Conservation (phyloP, 2,329 filamentous ascomycete species). For the Aspergillus uvarum region DNA sequence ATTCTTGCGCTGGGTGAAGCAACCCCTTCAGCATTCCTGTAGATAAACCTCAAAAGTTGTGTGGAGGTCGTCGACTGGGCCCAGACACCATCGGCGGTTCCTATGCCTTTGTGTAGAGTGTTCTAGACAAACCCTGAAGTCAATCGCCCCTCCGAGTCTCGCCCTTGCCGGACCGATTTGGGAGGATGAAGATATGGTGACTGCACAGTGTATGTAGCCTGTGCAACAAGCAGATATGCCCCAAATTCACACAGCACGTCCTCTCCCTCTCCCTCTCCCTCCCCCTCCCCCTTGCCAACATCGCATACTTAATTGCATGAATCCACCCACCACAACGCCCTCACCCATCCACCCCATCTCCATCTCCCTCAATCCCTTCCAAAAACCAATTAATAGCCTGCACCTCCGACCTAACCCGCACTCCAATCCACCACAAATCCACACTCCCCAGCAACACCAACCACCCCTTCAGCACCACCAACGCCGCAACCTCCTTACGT, state of each 20-base stretch:
- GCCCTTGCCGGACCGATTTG: too few relatives aligned
- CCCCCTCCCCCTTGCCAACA: too few relatives aligned
- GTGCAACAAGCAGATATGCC: too few relatives aligned
- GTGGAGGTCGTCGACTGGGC: too few relatives aligned
- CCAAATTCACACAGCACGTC: too few relatives aligned
- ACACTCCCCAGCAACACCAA: conserved; percentile 30
- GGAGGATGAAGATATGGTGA: too few relatives aligned
- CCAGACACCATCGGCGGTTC: too few relatives aligned
- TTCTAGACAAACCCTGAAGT: neutral
- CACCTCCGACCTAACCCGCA: conserved; percentile 35
- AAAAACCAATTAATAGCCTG: conserved; percentile 40
- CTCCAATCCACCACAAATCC: conserved; percentile 33
- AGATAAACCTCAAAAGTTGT: neutral
- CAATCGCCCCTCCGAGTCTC: too few relatives aligned
- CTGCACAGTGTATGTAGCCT: too few relatives aligned
- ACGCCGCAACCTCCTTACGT: conserved; percentile 32
- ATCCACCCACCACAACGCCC: too few relatives aligned
- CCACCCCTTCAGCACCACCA: conserved; percentile 39
- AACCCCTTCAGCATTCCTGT: neutral
- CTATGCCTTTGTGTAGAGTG: neutral
- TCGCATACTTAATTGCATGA: too few relatives aligned
- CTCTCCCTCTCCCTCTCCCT: too few relatives aligned
- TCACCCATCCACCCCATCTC: neutral
- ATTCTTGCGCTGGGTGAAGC: neutral
- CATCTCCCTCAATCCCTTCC: conserved; percentile 30